Base-by-base conservation (phyloP, 2,329 filamentous ascomycete genomes). In the Colletotrichum eleusines region DNA sequence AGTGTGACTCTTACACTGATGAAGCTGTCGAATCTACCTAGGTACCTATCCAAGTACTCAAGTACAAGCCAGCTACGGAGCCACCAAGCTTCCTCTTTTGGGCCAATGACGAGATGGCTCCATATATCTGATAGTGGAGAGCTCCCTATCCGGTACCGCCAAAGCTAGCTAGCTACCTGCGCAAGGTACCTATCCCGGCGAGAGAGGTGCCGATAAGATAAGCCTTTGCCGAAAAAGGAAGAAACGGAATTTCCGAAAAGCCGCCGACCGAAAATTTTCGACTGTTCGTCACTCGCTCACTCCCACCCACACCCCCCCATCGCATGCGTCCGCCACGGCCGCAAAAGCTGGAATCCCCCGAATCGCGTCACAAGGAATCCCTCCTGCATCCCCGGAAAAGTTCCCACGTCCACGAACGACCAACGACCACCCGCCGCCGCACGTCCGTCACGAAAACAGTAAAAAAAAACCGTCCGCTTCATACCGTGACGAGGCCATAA, bases 261-360 rank as follows among this genome's bases (percentile, higher is more conserved):
- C 62, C 62, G 62, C 62, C 62, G 38, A 26, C 50, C 33, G 46
- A 64, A 57, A 64, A 64, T 58, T 46, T 48, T 62, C 38, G 48
- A 55, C 28, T 53, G 48, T 62, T 48, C 64, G 64, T 62, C 46
- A 59, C 46, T 62, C 63, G 2, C 38, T 40, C 38, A 40, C 38
- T 40, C 38, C 5, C 38, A 16, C 18, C 40, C 40, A 6, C 20
- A 16, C 44, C 31, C 35, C 63, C 14, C 14, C 16, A 51, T 28
- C 35, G 26, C 46, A n/a, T 28, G 23, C 46, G 42, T n/a, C 44
- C 60, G 60, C 66, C 51, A 55, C 51, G 51, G 51, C 48, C 40
- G 23, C 35, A 35, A 46, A 38, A 31, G 51, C 31, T 55, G 31
- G 7, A 7, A 33, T 35, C 14, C 28, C 23, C 51, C 28, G 51